Percentiles rank a stretch among this genome's conserved stretches.
These are phyloP conservation scores for Phaeotremella skinneri DNA, from an alignment of 768 basidiomycete species.

Conservation along the genomic window DNA sequence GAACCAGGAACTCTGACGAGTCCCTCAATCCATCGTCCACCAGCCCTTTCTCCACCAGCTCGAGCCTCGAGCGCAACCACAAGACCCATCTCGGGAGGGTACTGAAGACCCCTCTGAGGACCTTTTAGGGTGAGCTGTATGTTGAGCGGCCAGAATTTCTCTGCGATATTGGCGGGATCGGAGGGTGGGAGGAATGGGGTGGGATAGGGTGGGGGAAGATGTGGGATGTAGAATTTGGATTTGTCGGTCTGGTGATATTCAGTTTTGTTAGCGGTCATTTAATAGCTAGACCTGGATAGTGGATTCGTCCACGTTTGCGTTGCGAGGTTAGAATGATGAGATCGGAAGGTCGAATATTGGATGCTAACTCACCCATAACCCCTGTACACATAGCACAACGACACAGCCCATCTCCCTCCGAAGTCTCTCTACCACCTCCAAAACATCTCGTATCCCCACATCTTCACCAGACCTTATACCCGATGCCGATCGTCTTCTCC, in stretches of 20 bases:
- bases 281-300: too few species aligned
- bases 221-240: conserved; percentile 24
- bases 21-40: conserved; percentile 17
- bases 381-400: conserved; percentile 30
- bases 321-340: neutral
- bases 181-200: conserved; percentile 11
- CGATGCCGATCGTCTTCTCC: neutral
- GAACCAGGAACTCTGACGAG: conserved; percentile 19
- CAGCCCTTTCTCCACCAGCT: neutral
- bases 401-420: conserved; percentile 35
- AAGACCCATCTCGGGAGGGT: conserved; percentile 30
- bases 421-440: conserved; percentile 29
- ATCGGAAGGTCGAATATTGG: neutral
- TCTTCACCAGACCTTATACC: conserved; percentile 23
- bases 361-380: conserved; percentile 34
- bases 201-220: conserved; percentile 37
- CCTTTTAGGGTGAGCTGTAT: conserved; percentile 41
- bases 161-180: conserved; percentile 3
- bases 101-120: conserved; percentile 22
- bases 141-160: conserved; percentile 31
- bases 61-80: conserved; percentile 19
- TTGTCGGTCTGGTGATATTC: conserved; percentile 20
- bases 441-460: conserved; percentile 35
- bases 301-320: too few species aligned
- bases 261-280: neutral